Conservation (phyloP, 768 basidiomycete species). For the Cyclocybe cylindracea region DNA sequence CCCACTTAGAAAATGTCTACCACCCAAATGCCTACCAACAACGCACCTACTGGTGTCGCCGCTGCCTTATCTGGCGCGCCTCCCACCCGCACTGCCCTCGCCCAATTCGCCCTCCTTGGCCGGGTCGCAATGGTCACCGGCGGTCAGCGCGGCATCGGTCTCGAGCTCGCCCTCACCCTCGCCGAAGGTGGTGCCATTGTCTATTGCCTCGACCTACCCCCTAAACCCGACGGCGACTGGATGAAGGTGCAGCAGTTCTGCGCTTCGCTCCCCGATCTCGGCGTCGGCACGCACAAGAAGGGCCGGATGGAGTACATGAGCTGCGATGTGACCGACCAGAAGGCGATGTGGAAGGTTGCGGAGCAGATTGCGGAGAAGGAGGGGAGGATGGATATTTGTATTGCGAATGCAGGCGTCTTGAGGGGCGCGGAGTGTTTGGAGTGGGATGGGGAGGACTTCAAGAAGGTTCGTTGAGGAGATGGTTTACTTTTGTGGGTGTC, state of each 20-base stretch:
- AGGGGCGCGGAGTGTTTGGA: constrained; percentile 51
- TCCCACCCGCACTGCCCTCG: constrained; percentile 15
- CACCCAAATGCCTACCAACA: neutral
- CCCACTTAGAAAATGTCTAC: neutral
- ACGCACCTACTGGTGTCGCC: constrained; percentile 3
- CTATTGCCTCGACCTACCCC: constrained; percentile 66
- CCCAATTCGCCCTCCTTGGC: constrained; percentile 18
- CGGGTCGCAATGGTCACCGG: constrained; percentile 26
- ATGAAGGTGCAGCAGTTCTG: constrained; percentile 46
- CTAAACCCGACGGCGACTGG: constrained; percentile 50
- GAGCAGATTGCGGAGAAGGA: constrained; percentile 59
- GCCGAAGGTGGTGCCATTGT: constrained; percentile 29
- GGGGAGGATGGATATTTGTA: constrained; percentile 61
- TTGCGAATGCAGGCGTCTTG: constrained; percentile 69
- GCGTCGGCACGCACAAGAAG: constrained; percentile 15
- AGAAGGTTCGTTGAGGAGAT: constrained; percentile 41
- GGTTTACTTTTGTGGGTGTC: neutral
- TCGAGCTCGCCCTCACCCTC: constrained; percentile 26
- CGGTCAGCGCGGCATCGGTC: constrained; percentile 27
- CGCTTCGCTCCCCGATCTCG: constrained; percentile 22
- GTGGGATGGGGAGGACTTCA: constrained; percentile 56
- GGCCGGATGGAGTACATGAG: constrained; percentile 46
- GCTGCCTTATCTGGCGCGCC: constrained; percentile 4
- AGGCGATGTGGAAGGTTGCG: constrained; percentile 42
- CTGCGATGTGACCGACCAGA: constrained; percentile 60